Base-by-base conservation (phyloP, 2,329 filamentous ascomycete species). In the Mycosphaerelloides madeirae region DNA sequence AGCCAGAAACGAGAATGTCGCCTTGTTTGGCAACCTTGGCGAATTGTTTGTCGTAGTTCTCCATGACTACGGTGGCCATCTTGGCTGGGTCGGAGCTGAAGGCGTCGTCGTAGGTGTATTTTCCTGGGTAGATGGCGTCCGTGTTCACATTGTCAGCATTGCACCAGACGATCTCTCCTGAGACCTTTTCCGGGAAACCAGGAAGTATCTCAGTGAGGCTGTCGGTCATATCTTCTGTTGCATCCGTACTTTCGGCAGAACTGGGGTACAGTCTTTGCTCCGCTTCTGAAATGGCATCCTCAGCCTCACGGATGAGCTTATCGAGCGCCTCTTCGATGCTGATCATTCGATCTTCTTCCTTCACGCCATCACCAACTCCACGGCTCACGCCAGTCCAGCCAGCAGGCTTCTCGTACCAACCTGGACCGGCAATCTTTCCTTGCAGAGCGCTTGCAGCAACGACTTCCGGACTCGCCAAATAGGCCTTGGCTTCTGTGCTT, bases 61-160 rank as follows among this genome's bases (percentile, higher is more conserved):
- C 78, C 89, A 97, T 96, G 67, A 85, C 90, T 0, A 90, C 89
- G 54, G 85, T 73, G 0, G 88, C 87, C 91, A 97, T 96, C 44
- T 80, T 80, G 49, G 87, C 84, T 0, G 69, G 72, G 0, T 85
- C 70, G 0, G 96, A 74, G 0, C 85, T 70, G 1, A 97, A 75
- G 58, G 86, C 78, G 61, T 97, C 90, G 63, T 94, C 87, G 68
- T 97, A 97, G 0, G 90, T 96, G 65, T 87, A 89, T 63, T 90
- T 89, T 3, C 87, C 88, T 0, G 89, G 85, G 65, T 97, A 97
- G 64, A 97, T 95, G 42, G 79, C 83, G 61, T 97, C 91, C 0
- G 91, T 97, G 68, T 93, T 87, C 64, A 96, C 80, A 68, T 95
- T 94, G 64, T 89, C 85, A 1, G 79, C 80, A 58, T 95, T 87